Evolutionary conservation across 192 early-diverging fungal genomes (phyloP), one percentile per base, ranked within the genome.

Genomic region (Backusella psychrophila): DNA sequence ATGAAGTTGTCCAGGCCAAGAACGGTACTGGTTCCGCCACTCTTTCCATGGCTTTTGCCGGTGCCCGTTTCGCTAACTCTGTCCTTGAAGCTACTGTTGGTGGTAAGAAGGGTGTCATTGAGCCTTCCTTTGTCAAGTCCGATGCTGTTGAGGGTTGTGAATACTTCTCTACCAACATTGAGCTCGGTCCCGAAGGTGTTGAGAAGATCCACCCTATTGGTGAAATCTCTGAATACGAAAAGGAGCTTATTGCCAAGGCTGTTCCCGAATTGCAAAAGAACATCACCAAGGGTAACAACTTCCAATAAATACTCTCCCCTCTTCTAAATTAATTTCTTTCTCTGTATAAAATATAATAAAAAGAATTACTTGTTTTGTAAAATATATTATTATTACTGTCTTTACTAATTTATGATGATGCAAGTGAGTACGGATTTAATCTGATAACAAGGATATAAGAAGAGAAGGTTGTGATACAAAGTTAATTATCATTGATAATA

Each of bases 1-100:
- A 99, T 81, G 98, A 99, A 85, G 98, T 99, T 72, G 98, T 99
- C 83, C 94, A 99, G 91, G 98, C 98, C 83, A 99, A 99, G 92
- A 94, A 96, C 88, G 97, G 97, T 75, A 90, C 91, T 33, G 96
- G 94, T 69, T 94, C 93, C 29, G 95, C 95, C 36, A 96, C 94
- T 6, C 87, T 97, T 34, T 95, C 94, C 70, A 96, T 96, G 96
- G 95, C 95, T 39, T 91, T 86, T 65, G 94, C 94, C 69, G 94
- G 93, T 42, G 96, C 96, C 21, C 92, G 97, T 69, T 97, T 99
- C 87, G 91, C 96, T 73, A 88, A 94, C 85, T 91, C 93, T 31
- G 88, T 99, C 80, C 85, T 99, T 72, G 89, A 93, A 44, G 96
- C 96, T 72, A 83, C 81, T 33, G 87, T 94, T 31, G 86, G 85